These are phyloP conservation scores for Eustoma russellianum DNA, from an alignment of 257 asterid species.

Conservation along the genomic window DNA sequence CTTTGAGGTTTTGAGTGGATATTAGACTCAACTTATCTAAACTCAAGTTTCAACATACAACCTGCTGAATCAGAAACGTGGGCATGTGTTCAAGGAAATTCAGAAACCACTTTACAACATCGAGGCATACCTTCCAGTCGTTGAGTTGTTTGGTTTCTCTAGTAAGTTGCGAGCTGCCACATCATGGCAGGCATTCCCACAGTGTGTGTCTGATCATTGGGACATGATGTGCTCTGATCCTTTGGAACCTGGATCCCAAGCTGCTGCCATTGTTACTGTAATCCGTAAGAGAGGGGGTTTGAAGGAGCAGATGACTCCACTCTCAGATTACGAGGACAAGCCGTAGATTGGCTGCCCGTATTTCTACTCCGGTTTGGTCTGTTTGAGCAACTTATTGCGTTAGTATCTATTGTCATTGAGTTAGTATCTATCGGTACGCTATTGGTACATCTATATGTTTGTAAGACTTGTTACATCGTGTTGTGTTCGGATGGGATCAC, in stretches of 20 bases:
- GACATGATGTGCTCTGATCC: conserved; percentile 31
- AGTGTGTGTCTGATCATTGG: conserved; percentile 32
- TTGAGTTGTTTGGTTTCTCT: conserved; percentile 29
- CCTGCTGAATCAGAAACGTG: conserved; percentile 35
- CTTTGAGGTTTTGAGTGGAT: too few relatives aligned
- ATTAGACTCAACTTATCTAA: too few relatives aligned
- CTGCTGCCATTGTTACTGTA: conserved; percentile 18
- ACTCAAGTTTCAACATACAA: too few relatives aligned
- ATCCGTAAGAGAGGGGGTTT: conserved; percentile 30
- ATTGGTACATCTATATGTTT: too few relatives aligned
- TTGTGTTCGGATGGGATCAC: too few relatives aligned
- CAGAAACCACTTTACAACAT: conserved; percentile 34
- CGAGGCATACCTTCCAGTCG: conserved; percentile 31
- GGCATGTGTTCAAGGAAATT: conserved; percentile 32
- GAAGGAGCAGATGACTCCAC: conserved; percentile 27
- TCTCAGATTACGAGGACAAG: conserved; percentile 29
- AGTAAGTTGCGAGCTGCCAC: conserved; percentile 27
- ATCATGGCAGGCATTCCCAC: conserved; percentile 32
- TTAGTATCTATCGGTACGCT: too few relatives aligned
- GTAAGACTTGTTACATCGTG: too few relatives aligned
- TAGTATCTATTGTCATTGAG: too few relatives aligned
- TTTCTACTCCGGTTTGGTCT: neutral
- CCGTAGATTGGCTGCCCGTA: conserved; percentile 9
- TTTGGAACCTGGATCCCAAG: conserved; percentile 14
- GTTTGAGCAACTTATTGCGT: too few relatives aligned